A percentile compares a stretch with the other conserved stretches of the same genome.
Conservation (phyloP, 2,329 filamentous ascomycete genomes). For the Fusarium sp. region DNA sequence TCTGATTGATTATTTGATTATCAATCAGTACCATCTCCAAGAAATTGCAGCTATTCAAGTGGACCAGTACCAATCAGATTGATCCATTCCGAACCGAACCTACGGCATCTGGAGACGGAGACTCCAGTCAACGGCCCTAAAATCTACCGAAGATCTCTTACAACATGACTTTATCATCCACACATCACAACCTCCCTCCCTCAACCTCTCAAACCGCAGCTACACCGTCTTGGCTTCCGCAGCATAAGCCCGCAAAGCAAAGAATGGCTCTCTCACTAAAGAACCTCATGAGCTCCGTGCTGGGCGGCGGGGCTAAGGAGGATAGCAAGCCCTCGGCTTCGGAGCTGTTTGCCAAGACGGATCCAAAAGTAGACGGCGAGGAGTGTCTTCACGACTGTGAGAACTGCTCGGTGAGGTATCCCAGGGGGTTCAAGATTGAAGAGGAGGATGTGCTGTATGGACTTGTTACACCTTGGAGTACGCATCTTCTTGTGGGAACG, state of each 20-base stretch:
- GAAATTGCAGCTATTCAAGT: constrained; percentile 7
- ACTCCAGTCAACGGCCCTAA: constrained; percentile 28
- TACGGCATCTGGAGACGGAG: constrained; percentile 9
- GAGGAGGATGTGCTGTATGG: constrained; percentile 84
- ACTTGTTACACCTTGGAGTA: constrained; percentile 85
- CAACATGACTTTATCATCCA: constrained; percentile 24
- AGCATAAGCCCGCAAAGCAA: constrained; percentile 48
- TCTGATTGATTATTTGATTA: constrained; percentile 28
- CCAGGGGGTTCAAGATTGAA: constrained; percentile 77
- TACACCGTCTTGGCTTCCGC: constrained; percentile 33
- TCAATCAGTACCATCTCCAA: constrained; percentile 26
- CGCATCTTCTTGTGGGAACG: constrained; percentile 92
- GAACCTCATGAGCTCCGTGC: constrained; percentile 48
- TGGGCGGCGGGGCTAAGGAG: constrained; percentile 35
- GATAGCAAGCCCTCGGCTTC: constrained; percentile 45
- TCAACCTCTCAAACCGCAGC: constrained; percentile 27
- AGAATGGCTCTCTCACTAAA: constrained; percentile 57
- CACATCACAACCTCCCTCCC: constrained; percentile 4
- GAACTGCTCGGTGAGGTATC: constrained; percentile 82
- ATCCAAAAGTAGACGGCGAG: constrained; percentile 83
- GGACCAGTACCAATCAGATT: constrained; percentile 12
- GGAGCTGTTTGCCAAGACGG: constrained; percentile 78
- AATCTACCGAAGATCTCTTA: constrained; percentile 27
- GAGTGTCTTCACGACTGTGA: constrained; percentile 91
- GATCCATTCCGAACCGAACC: constrained; percentile 24